Conservation (phyloP, 495 filamentous ascomycete species). For the Copromyces sp. region DNA sequence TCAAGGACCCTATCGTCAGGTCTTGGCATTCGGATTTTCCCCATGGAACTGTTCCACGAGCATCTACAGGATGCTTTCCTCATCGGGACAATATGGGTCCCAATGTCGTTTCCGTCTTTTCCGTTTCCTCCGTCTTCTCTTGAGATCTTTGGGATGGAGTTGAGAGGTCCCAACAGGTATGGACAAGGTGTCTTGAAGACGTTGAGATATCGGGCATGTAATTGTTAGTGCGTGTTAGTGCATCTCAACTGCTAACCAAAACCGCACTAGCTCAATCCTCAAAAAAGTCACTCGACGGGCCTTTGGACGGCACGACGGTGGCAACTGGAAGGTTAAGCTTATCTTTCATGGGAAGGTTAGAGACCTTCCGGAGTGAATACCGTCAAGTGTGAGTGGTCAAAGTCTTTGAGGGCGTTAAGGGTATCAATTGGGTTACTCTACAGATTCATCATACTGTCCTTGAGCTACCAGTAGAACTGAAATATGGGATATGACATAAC, state of each 20-base stretch:
- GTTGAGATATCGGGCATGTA: not conserved
- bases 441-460: not conserved
- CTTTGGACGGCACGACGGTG: not conserved
- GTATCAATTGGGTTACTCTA: not conserved
- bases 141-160: not conserved
- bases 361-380: not conserved
- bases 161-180: not conserved
- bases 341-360: not conserved
- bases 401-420: not conserved
- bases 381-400: not conserved
- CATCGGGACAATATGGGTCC: not conserved
- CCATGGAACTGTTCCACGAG: not conserved
- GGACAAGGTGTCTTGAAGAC: not conserved
- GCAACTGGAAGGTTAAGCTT: not conserved
- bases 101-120: not conserved
- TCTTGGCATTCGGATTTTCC: not conserved
- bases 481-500: not conserved
- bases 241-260: not conserved
- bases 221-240: not conserved
- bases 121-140: not conserved
- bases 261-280: not conserved
- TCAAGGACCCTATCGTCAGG: not conserved
- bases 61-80: not conserved
- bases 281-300: not conserved
- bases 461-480: not conserved